These are phyloP conservation scores for Trichoderma hamatum DNA, from an alignment of 2,329 filamentous ascomycete genomes.

Conservation along the genomic window DNA sequence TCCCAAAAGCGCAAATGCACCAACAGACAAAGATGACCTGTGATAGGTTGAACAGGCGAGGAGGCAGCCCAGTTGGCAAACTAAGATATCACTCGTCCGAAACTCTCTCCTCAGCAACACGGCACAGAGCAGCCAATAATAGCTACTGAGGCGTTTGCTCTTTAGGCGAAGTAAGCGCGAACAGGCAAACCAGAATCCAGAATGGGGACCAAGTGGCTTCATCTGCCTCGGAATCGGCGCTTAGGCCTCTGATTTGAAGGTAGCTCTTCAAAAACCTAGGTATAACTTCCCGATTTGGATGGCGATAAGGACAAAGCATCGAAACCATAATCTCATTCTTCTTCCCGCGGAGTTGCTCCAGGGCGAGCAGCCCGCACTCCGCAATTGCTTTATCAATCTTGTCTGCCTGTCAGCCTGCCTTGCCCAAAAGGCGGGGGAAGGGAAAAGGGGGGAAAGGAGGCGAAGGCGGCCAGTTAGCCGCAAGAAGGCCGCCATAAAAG, in stretches of 20 bases:
- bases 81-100: constrained; percentile 17
- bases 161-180: constrained; percentile 20
- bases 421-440: background rate
- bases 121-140: constrained; percentile 1
- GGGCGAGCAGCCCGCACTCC: background rate
- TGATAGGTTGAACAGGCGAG: background rate
- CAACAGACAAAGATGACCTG: background rate
- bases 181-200: background rate
- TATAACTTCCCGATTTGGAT: background rate
- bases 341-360: background rate
- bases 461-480: background rate
- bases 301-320: background rate
- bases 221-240: constrained; percentile 5
- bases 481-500: background rate
- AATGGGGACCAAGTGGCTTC: background rate
- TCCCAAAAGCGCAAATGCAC: background rate
- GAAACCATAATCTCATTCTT: background rate
- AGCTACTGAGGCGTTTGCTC: background rate
- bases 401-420: background rate
- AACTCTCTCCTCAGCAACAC: constrained; percentile 2
- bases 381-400: background rate
- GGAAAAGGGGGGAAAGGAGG: background rate
- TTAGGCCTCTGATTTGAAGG: background rate
- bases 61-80: background rate
- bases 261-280: background rate